phyloP scores from a whole-genome alignment of 352 stramenopile genomes.

The Saprolegnia parasitica region DNA sequence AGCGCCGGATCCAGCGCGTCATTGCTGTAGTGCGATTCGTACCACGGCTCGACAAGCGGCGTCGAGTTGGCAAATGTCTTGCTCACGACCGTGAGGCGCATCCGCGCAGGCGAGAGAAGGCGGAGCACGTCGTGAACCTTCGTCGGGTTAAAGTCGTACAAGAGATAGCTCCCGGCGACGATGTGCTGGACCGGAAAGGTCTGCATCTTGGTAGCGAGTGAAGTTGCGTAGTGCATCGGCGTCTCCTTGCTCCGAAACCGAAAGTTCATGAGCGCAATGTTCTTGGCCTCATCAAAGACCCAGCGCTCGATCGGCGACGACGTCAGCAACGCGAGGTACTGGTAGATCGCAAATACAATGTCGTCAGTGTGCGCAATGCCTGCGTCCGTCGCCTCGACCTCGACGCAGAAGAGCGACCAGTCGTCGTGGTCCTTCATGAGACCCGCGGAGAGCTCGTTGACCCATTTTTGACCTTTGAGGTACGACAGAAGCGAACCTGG shows the following conservation, averaged over 20 bases:
- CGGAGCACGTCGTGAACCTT: constrained; percentile 53
- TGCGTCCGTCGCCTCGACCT: constrained; percentile 60
- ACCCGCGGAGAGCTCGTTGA: constrained; percentile 57
- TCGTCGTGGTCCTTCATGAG: constrained; percentile 69
- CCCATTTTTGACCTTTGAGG: constrained; percentile 81
- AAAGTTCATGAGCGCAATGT: constrained; percentile 54
- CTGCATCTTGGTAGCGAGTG: constrained; percentile 65
- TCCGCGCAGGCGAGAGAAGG: constrained; percentile 43
- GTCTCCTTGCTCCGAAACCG: constrained; percentile 77
- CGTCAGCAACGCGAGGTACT: constrained; percentile 61
- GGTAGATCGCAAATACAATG: constrained; percentile 55
- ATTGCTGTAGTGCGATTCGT: constrained; percentile 59
- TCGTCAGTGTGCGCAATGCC: constrained; percentile 59
- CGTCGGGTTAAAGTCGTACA: constrained; percentile 58
- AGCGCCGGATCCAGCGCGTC: constrained; percentile 33
- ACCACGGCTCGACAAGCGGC: constrained; percentile 53
- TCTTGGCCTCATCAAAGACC: constrained; percentile 66
- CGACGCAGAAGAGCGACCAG: constrained; percentile 60
- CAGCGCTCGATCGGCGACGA: constrained; percentile 43
- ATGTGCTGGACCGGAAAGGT: constrained; percentile 55
- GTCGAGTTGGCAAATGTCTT: constrained; percentile 61
- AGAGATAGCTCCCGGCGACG: constrained; percentile 53
- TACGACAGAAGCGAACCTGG: constrained; percentile 89
- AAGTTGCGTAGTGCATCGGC: constrained; percentile 62
- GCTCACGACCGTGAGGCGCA: constrained; percentile 62